Evolutionary conservation across 371 early-diverging fungal species (phyloP).

Genomic region (Synchytrium microbalum): DNA sequence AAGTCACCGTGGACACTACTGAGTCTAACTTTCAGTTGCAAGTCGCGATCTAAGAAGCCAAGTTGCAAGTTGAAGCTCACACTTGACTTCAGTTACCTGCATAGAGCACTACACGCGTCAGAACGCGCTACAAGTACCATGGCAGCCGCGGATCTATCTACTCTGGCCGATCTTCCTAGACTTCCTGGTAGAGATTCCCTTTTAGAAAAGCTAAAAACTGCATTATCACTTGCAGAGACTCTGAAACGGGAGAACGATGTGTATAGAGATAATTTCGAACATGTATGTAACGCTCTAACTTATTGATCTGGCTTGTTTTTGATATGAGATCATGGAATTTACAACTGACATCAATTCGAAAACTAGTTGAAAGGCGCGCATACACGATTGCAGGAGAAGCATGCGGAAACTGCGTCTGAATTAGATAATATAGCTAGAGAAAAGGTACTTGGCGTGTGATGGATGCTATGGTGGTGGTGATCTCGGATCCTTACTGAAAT

Average conservation of each 20-base stretch:
- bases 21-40: no score
- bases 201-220: conserved; percentile 30
- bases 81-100: no score
- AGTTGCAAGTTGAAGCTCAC: no score
- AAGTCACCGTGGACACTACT: no score
- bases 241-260: conserved; percentile 37
- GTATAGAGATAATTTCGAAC: conserved; percentile 33
- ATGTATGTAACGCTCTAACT: conserved; percentile 19
- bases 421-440: conserved; percentile 19
- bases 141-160: no score
- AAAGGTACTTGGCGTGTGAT: no score
- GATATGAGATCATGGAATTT: background rate
- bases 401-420: conserved; percentile 14
- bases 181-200: background rate
- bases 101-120: no score
- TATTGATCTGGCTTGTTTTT: no score
- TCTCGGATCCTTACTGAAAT: no score
- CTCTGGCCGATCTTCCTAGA: background rate
- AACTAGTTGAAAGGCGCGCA: conserved; percentile 21
- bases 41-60: no score
- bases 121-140: no score
- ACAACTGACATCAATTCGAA: background rate
- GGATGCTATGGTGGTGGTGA: no score
- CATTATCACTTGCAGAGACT: conserved; percentile 35
- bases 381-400: conserved; percentile 15